Evolutionary conservation across 345 rosid species (phyloP).

Genomic region (Melastoma malabathricum): DNA sequence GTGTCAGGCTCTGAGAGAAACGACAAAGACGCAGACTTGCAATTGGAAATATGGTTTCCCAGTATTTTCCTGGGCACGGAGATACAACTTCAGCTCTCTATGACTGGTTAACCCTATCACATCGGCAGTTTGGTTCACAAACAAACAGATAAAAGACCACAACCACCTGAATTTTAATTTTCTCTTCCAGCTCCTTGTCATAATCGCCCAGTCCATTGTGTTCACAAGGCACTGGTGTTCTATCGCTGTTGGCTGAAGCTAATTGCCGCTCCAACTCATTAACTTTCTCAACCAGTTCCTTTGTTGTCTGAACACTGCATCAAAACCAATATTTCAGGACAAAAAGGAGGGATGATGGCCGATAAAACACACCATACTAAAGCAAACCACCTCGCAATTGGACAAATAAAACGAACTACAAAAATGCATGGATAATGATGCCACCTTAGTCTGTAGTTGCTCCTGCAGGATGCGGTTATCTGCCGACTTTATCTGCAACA

Average conservation of each 20-base stretch:
- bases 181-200: slow-evolving; percentile 57
- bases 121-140: background rate
- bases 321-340: background rate
- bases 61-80: no score
- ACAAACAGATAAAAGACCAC: slow-evolving; percentile 7
- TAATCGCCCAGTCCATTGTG: slow-evolving; percentile 31
- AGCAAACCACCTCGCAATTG: background rate
- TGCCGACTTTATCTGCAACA: slow-evolving; percentile 79
- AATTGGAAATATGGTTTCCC: no score
- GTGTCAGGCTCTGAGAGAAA: background rate
- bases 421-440: background rate
- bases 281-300: slow-evolving; percentile 70
- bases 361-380: no score
- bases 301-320: slow-evolving; percentile 67
- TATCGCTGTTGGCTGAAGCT: slow-evolving; percentile 40
- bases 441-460: slow-evolving; percentile 83
- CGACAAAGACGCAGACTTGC: no score
- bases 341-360: no score
- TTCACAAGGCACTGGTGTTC: slow-evolving; percentile 25
- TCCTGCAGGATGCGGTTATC: slow-evolving; percentile 98
- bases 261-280: slow-evolving; percentile 50
- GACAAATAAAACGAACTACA: background rate
- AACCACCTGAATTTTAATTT: slow-evolving; percentile 68
- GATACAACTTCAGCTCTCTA: no score
- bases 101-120: no score